A percentile compares a stretch with the other conserved stretches of the same genome.
phyloP scores from a whole-genome alignment of 2,329 filamentous ascomycete genomes.

The Beauveria bassiana region DNA sequence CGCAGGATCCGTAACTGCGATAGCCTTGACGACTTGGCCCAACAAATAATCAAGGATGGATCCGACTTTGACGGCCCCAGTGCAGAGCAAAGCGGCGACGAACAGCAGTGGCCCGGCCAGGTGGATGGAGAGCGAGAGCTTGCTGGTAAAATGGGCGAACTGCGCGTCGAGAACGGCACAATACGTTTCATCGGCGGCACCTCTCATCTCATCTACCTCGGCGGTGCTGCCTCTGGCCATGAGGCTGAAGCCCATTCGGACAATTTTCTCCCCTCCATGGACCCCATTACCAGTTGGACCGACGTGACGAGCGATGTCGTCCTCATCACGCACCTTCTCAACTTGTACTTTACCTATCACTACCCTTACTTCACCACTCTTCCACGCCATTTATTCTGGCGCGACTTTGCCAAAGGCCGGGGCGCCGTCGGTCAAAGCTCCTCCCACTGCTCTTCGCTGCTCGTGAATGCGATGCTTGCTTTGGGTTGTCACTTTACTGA shows the following conservation, averaged over 20 bases:
- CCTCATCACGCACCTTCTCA: slow-evolving; percentile 78
- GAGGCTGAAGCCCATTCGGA: slow-evolving; percentile 35
- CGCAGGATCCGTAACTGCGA: slow-evolving; percentile 82
- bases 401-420: slow-evolving; percentile 71
- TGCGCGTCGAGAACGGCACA: slow-evolving; percentile 78
- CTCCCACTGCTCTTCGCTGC: slow-evolving; percentile 76
- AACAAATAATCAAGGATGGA: slow-evolving; percentile 37
- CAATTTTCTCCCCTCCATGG: slow-evolving; percentile 46
- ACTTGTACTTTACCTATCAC: slow-evolving; percentile 98
- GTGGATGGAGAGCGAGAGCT: slow-evolving; percentile 66
- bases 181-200: slow-evolving; percentile 91
- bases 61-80: slow-evolving; percentile 16
- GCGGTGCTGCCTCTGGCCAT: slow-evolving; percentile 34
- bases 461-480: slow-evolving; percentile 91
- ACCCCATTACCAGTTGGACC: slow-evolving; percentile 81
- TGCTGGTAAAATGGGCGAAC: slow-evolving; percentile 86
- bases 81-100: slow-evolving; percentile 28
- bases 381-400: slow-evolving; percentile 77
- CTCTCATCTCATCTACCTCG: slow-evolving; percentile 81
- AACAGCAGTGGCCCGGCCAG: slow-evolving; percentile 34
- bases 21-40: slow-evolving; percentile 48
- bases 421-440: slow-evolving; percentile 48
- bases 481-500: slow-evolving; percentile 90
- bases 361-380: slow-evolving; percentile 93
- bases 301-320: slow-evolving; percentile 71